These are phyloP conservation scores for Aspergillus sp. DNA, from an alignment of 2,329 filamentous ascomycete species.

Conservation along the genomic window DNA sequence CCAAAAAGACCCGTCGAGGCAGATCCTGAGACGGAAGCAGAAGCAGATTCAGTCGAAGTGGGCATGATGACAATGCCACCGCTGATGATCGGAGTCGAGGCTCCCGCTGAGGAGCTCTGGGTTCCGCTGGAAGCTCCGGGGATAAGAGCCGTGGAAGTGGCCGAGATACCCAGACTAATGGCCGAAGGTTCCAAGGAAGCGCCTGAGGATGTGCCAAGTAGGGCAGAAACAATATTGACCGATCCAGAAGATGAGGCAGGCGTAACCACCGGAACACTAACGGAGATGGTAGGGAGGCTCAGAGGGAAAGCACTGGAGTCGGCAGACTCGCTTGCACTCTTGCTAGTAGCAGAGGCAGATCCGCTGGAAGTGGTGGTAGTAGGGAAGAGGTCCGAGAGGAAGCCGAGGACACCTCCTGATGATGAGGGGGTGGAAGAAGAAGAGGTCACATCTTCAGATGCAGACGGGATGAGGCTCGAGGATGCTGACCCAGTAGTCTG, in stretches of 20 bases:
- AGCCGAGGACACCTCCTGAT: constrained; percentile 4
- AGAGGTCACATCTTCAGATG: neutral
- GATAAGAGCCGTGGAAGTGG: constrained; percentile 4
- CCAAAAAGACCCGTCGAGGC: neutral
- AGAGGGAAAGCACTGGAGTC: neutral
- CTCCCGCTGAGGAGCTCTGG: neutral
- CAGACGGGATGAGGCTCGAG: neutral
- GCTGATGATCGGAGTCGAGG: neutral
- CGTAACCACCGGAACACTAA: constrained; percentile 29
- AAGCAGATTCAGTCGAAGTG: constrained; percentile 6
- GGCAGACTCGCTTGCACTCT: constrained; percentile 1
- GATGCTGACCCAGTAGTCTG: constrained; percentile 2
- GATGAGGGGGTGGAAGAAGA: constrained; percentile 4
- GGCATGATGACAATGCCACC: constrained; percentile 1
- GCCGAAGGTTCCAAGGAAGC: neutral
- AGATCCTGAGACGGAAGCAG: constrained; percentile 3
- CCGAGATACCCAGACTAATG: neutral
- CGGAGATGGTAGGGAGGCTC: constrained; percentile 25
- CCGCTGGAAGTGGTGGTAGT: neutral
- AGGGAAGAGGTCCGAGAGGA: neutral
- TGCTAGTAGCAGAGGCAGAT: neutral
- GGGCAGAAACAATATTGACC: neutral
- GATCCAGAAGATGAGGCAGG: constrained; percentile 9
- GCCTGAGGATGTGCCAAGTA: constrained; percentile 7
- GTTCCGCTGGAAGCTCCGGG: neutral